A percentile compares a stretch with the other conserved stretches of the same genome.
phyloP scores from a whole-genome alignment of 345 rosid species.

The Nephelium lappaceum region DNA sequence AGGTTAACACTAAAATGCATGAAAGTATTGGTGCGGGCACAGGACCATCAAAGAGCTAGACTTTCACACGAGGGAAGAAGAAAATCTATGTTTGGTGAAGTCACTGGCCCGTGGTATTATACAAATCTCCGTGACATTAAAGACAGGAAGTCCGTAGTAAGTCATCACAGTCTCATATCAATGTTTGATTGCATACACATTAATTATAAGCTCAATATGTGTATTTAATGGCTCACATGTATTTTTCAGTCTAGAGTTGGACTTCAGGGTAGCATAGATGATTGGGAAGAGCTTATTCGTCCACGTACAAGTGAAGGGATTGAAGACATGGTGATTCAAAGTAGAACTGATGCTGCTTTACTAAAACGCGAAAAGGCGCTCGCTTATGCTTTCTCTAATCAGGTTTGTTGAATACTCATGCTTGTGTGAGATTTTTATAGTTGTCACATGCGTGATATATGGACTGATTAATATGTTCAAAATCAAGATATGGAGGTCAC shows the following conservation, averaged over 20 bases:
- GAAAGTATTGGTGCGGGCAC: conserved; percentile 80
- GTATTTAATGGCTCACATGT: too few species aligned
- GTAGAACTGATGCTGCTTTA: conserved; percentile 54
- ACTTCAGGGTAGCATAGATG: conserved; percentile 49
- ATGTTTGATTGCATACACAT: too few species aligned
- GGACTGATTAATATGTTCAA: neutral
- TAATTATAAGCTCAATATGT: too few species aligned
- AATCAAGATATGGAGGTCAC: conserved; percentile 60
- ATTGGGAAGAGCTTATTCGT: conserved; percentile 47
- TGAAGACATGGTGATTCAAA: conserved; percentile 45
- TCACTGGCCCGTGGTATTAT: conserved; percentile 54
- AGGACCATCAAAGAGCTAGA: conserved; percentile 62
- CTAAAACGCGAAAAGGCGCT: conserved; percentile 63
- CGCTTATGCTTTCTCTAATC: conserved; percentile 70
- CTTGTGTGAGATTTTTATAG: neutral
- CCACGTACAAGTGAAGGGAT: conserved; percentile 45
- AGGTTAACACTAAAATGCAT: conserved; percentile 74
- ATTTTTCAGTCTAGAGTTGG: conserved; percentile 66
- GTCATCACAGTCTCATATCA: neutral
- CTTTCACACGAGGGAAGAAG: conserved; percentile 47
- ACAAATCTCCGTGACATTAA: conserved; percentile 67
- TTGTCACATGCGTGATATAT: neutral
- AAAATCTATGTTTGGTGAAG: conserved; percentile 54
- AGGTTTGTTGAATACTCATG: conserved; percentile 40
- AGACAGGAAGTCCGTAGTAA: conserved; percentile 52